Evolutionary conservation across 176 grass and related monocot genomes (phyloP), one percentile per base, ranked within the genome.

Genomic region (Hordeum vulgare): DNA sequence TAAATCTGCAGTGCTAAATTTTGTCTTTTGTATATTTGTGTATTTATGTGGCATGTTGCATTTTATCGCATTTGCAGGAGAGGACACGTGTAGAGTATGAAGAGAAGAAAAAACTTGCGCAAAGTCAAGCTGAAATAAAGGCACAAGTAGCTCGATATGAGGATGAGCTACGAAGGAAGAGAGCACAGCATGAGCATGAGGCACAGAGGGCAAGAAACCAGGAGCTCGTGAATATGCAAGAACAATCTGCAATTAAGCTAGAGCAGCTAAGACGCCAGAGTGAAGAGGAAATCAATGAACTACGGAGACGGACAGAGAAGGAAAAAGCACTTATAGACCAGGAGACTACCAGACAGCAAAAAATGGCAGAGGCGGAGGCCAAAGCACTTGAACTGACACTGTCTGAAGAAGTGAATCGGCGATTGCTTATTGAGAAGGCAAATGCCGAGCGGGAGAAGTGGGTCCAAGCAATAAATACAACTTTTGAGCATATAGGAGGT

Each of bases 401-500:
- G 67, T 57, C 93, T 78, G 83, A 92, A 82, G 96, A 94, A 23
- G 83, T 98, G 18, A 86, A 90, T 34, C 93, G 88, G 72, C 75
- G 96, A 33, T 61, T 89, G 74, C 61, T 95, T 77, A 4, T 92
- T 11, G 87, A 95, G 27, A 31, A 66, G 63, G 84, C 81, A 77
- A 94, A 92, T 57, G 96, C 96, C 65, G 96, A 98, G 83, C 90
- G 70, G 78, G 96, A 98, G 61, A 98, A 98, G 77, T 98, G 96
- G 96, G 71, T 92, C 14, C 80, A 92, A 77, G 93, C 86, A 49
- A 95, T 98, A 80, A 95, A 98, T 89, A 91, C 93, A 62, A 98
- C 96, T 25, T 98, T 98, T 61, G 89, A 90, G 42, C 96, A 98
- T 86, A 90, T 98, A 82, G 93, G 96, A 98, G 96, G 96, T 98